Evolutionary conservation across 495 filamentous ascomycete species (phyloP), one percentile per base, ranked within the genome.

Genomic region (Tuber borchii): DNA sequence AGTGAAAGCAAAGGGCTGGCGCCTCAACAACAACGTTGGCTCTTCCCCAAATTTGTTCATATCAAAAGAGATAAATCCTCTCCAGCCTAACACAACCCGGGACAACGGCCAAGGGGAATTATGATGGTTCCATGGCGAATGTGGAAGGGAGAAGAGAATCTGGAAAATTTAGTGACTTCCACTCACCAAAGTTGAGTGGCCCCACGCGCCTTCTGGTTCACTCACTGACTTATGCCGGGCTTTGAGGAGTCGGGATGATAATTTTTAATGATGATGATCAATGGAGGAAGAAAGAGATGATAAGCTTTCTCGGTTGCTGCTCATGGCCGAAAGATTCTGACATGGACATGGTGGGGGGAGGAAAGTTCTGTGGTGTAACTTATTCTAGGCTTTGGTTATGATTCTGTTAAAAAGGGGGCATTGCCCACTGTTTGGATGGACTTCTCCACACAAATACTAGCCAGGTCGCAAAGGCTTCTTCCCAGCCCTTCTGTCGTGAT

Each of bases 11-110:
- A 61, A 26, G 12, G 4, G n/a, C 56, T 31, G 31, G 56, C 56
- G n/a, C 69, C 34, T 37, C 69, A 72, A 42, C 68, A 40, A 51
- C 76, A 71, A 71, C 42, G 71, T 37, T 73, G 56, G n/a, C 56
- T 61, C 56, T 61, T 26, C 2, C n/a, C 56, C 56, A 31, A 61
- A 31, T 31, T 61, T 26, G 56, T 61, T 61, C n/a, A 61, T 61
- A 61, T 61, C 26, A 16, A 8, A 26, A 31, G 10, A 31, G 16
- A 46, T 17, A 61, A 61, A 61, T 31, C 10, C 17, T 16, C 17
- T 46, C 45, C 3, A 46, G 20, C 45, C 45, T 46, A 46, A 31
- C 26, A 26, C 56, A 31, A 26, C 12, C 56, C n/a, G 2, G 26
- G 3, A 16, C 4, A 16, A 12, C 14, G 56, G n/a, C n/a, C 12